Evolutionary conservation across 441 rosid genomes (phyloP), one percentile per base, ranked within the genome.

Genomic region (Pelargonium fulgidum): DNA sequence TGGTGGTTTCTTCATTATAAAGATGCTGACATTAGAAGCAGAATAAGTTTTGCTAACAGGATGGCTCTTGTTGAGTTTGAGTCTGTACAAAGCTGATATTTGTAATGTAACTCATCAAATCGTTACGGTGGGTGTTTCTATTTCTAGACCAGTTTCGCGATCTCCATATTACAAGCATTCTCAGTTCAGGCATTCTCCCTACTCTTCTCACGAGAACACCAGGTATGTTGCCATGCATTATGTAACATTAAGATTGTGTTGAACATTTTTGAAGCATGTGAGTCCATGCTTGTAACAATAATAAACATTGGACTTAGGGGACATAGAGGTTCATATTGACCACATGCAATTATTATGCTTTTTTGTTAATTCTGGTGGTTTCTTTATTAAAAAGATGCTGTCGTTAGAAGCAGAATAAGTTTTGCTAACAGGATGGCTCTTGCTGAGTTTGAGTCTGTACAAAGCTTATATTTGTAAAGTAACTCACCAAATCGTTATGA

Each of bases 151-250:
- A 80, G 90, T 85, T 85, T 86, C 87, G 86, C 85, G 96, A 87
- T 94, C 99, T 85, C 99, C 98, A 79, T 91, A 87, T 90, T 87
- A 94, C 93, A 94, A 87, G 97, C 91, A 87, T 87, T 92, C 97
- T 87, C 89, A 89, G 85, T 88, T 83, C 94, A 92, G 94, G 87
- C 89, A 92, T 79, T 89, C 89, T 82, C 94, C 90, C 86, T 86
- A 90, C 84, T 87, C 97, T 85, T 92, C 99, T 90, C 85, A 85
- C 85, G 94, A 87, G 78, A 79, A 67, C 33, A 72, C 83, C 76
- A 75, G 78, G 78, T 88, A 88, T 77, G 76, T 63, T 74, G 24
- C 81, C 72, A 58, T 66, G 69, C 68, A 58, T 68, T 67, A 72
- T 44, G 19, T 78, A 76, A 69, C 70, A 71, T 75, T 82, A 76